Conservation (phyloP, 352 stramenopile species). For the Globisporangium sylvaticum region DNA sequence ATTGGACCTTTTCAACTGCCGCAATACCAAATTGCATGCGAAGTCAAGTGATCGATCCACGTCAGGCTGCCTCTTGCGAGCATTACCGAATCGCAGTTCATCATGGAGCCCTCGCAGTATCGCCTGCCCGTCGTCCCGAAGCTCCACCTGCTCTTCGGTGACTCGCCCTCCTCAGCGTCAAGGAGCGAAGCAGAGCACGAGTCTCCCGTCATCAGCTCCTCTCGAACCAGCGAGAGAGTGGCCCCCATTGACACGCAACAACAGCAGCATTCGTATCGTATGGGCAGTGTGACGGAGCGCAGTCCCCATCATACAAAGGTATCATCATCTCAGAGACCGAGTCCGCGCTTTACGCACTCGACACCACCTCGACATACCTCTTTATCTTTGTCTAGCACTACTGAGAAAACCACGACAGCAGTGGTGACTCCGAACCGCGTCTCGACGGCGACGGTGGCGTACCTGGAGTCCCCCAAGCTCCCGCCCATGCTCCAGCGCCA, state of each 20-base stretch:
- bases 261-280: slow-evolving; percentile 1
- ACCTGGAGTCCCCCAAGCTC: slow-evolving; percentile 30
- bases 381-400: not conserved
- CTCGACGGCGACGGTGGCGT: slow-evolving; percentile 27
- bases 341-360: slow-evolving; percentile 1
- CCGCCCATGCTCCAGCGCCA: slow-evolving; percentile 36
- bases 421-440: slow-evolving; percentile 25
- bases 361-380: slow-evolving; percentile 3
- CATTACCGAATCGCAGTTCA: not conserved
- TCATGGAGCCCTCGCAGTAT: slow-evolving; percentile 15
- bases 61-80: not conserved
- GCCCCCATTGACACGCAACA: not conserved
- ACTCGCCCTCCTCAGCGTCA: not conserved
- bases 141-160: slow-evolving; percentile 14
- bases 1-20: not conserved
- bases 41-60: too few species aligned
- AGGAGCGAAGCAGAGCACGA: not conserved
- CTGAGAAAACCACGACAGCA: not conserved
- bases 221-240: not conserved
- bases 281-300: not conserved
- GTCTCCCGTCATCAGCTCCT: not conserved
- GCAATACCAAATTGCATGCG: too few species aligned
- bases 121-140: slow-evolving; percentile 10
- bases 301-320: not conserved
- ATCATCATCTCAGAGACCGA: not conserved